Percentiles rank a stretch among this genome's conserved stretches.
Evolutionary conservation across 345 rosid genomes (phyloP).

Genomic region (Passiflora organensis): DNA sequence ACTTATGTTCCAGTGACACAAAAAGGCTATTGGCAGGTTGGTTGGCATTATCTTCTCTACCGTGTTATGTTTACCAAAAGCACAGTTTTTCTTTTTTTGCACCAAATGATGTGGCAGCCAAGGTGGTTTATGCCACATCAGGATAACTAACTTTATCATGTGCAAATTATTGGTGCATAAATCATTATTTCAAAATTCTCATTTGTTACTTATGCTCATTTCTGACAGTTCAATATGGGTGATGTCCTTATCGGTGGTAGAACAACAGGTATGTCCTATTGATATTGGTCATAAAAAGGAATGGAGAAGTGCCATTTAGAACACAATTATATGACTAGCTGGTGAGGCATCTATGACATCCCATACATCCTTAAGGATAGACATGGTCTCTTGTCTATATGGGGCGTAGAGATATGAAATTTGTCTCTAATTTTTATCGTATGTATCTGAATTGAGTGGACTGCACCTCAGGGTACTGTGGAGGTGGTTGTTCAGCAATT

Average conservation of each 20-base stretch:
- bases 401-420: no score
- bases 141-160: no score
- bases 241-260: slow-evolving; percentile 17
- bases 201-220: slow-evolving; percentile 8
- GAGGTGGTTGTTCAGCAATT: slow-evolving; percentile 27
- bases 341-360: slow-evolving; percentile 9
- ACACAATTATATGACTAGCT: not conserved
- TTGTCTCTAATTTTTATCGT: no score
- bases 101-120: no score
- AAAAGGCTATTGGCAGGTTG: slow-evolving; percentile 34
- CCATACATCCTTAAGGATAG: no score
- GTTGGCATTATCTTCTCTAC: not conserved
- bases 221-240: slow-evolving; percentile 26
- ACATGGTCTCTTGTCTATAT: no score
- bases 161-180: no score
- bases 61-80: not conserved
- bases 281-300: not conserved
- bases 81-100: no score
- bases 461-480: slow-evolving; percentile 27
- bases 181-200: not conserved
- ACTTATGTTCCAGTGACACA: slow-evolving; percentile 27
- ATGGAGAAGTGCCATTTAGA: not conserved
- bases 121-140: no score
- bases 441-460: no score
- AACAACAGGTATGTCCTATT: slow-evolving; percentile 23